phyloP scores from a whole-genome alignment of 805 yeast species.

The Zygosaccharomyces kombuchaensis region DNA sequence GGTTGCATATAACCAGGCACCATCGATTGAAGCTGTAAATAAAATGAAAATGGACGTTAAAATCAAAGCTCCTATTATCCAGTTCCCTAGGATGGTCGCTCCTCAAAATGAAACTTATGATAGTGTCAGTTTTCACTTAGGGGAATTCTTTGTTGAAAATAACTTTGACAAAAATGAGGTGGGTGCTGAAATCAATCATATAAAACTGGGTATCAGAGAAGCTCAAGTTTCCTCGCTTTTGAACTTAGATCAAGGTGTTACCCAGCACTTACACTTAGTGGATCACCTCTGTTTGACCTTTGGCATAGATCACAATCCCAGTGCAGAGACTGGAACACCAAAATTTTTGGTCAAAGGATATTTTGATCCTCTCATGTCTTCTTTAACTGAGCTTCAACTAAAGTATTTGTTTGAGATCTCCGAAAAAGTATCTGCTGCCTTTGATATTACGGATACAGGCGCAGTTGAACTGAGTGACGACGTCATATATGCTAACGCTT shows the following conservation, averaged over 20 bases:
- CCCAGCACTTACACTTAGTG: constrained; percentile 60
- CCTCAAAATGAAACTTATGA: constrained; percentile 46
- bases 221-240: constrained; percentile 64
- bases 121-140: constrained; percentile 65
- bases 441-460: constrained; percentile 43
- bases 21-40: constrained; percentile 46
- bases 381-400: constrained; percentile 71
- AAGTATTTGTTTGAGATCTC: constrained; percentile 51
- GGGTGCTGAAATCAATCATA: constrained; percentile 44
- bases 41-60: constrained; percentile 67
- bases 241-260: constrained; percentile 40
- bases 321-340: constrained; percentile 39
- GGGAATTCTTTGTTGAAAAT: constrained; percentile 74
- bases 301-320: constrained; percentile 52
- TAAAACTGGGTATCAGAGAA: constrained; percentile 67
- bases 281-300: constrained; percentile 61
- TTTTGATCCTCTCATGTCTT: constrained; percentile 50
- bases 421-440: constrained; percentile 51
- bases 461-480: constrained; percentile 56
- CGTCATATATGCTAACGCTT: constrained; percentile 58
- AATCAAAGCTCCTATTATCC: constrained; percentile 76
- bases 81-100: constrained; percentile 61
- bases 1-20: constrained; percentile 81
- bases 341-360: constrained; percentile 50
- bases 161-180: constrained; percentile 39